Base-by-base conservation (phyloP, 306 rosid species). In the Quercus variabilis region DNA sequence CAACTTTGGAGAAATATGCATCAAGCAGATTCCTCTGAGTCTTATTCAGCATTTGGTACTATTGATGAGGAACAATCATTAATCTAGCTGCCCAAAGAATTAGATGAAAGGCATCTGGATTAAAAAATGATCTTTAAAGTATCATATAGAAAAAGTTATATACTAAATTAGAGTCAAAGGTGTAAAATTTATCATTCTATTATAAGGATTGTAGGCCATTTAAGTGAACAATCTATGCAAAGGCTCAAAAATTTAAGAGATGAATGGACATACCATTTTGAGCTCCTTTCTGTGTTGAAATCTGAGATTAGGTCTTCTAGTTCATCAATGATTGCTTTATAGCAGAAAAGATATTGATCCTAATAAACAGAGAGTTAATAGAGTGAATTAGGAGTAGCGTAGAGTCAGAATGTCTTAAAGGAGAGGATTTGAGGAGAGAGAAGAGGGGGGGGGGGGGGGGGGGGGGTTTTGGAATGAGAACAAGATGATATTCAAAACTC, bases 321-420 rank as follows among this genome's bases (percentile, higher is more conserved):
- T 76, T 89, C 96, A 65, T 92, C 96, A 35, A 85, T 58, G 68
- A 88, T 87, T 55, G 90, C 91, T 54, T 74, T 49, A 83, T 89
- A 84, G 87, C 93, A 91, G 84, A 91, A 92, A 73, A 14, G 7
- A 74, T 85, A 92, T 85, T 89, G 97, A 52, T 86, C 92, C 95
- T 91, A 83, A 65, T 18, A 74, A 33, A 77, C 75, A 80, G 74
- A 7, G 74, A 55, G 72, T 73, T 65, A 25, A 59, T 60, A 69
- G 33, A 18, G 78, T 11, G 52, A 25, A 79, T 73, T 30, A 85
- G 76, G 78, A 63, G 73, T 20, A 35, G 14, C 55, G 3, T 20
- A 65, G 17, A 21, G 3, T 35, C 30, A 15, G 28, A 55, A 58
- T 1, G 3, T 35, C 41, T 19, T 18, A 33, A 67, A 67, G 52